Conservation (phyloP, 805 yeast genomes). For the Pichia exigua region DNA sequence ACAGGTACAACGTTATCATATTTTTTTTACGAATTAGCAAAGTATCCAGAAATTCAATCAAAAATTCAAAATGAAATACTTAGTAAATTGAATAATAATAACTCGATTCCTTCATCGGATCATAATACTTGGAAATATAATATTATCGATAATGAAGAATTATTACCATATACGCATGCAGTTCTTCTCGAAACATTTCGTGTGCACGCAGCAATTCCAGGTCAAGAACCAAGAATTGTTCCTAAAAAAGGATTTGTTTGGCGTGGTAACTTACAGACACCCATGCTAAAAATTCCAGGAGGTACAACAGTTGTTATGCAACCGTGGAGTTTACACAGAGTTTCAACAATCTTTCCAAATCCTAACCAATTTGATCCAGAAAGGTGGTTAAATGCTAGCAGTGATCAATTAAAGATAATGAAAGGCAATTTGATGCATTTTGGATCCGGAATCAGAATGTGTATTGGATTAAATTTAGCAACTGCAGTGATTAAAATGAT, state of each 20-base stretch:
- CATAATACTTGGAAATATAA: conserved; percentile 26
- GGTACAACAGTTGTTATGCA: conserved; percentile 55
- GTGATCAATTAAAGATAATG: conserved; percentile 36
- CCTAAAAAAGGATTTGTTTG: conserved; percentile 26
- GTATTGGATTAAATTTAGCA: conserved; percentile 65
- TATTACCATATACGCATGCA: conserved; percentile 50
- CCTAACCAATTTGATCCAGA: conserved; percentile 43
- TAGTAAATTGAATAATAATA: conserved; percentile 16
- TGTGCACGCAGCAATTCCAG: conserved; percentile 66
- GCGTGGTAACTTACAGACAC: conserved; percentile 22
- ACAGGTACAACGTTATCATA: conserved; percentile 60
- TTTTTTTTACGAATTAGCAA: conserved; percentile 49
- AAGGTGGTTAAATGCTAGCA: conserved; percentile 47
- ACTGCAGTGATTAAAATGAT: conserved; percentile 56
- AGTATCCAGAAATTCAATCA: conserved; percentile 39
- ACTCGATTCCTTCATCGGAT: conserved; percentile 16
- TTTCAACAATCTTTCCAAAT: conserved; percentile 39
- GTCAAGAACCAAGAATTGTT: conserved; percentile 57
- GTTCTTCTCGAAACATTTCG: conserved; percentile 54
- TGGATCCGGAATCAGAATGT: conserved; percentile 69
- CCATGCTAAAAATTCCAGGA: conserved; percentile 34
- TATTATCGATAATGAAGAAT: conserved; percentile 34
- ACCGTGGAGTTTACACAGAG: conserved; percentile 59
- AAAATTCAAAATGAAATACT: conserved; percentile 37
- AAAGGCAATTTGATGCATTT: conserved; percentile 54